Percentiles rank a stretch among this genome's conserved stretches.
Evolutionary conservation across 768 basidiomycete genomes (phyloP).

Genomic region (Solioccasus polychromus): DNA sequence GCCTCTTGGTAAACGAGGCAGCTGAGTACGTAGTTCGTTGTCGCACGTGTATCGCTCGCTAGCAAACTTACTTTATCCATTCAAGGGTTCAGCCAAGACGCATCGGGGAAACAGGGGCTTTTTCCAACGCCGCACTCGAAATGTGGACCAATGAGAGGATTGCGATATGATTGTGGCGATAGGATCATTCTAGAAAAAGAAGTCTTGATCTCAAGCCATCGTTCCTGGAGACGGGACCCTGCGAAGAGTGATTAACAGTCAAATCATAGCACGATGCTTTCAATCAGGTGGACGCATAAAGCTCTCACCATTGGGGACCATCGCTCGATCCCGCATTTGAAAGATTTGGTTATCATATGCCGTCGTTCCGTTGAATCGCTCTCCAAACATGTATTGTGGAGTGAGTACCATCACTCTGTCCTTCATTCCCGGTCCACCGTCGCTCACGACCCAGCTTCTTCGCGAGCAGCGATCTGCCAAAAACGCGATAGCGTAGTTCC

Average conservation of each 20-base stretch:
- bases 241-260: background rate
- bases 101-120: constrained; percentile 3
- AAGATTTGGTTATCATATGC: background rate
- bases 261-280: background rate
- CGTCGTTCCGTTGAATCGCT: background rate
- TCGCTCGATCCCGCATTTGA: background rate
- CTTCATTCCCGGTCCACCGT: constrained; percentile 1
- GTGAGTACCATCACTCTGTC: constrained; percentile 7
- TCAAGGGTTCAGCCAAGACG: constrained; percentile 2
- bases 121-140: constrained; percentile 11
- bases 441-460: constrained; percentile 5
- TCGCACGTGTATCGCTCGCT: constrained; percentile 4
- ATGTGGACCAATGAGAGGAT: constrained; percentile 13
- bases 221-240: constrained; percentile 20
- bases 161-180: constrained; percentile 13
- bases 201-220: constrained; percentile 3
- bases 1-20: constrained; percentile 2
- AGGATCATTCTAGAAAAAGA: constrained; percentile 11
- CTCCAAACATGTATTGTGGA: constrained; percentile 10
- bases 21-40: background rate
- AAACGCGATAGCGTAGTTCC: constrained; percentile 1
- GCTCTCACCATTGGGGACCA: background rate
- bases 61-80: constrained; percentile 3
- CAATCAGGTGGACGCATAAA: constrained; percentile 8
- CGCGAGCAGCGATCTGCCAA: constrained; percentile 6